Evolutionary conservation across 192 early-diverging fungal species (phyloP).

Genomic region (Entomortierella chlamydospora): DNA sequence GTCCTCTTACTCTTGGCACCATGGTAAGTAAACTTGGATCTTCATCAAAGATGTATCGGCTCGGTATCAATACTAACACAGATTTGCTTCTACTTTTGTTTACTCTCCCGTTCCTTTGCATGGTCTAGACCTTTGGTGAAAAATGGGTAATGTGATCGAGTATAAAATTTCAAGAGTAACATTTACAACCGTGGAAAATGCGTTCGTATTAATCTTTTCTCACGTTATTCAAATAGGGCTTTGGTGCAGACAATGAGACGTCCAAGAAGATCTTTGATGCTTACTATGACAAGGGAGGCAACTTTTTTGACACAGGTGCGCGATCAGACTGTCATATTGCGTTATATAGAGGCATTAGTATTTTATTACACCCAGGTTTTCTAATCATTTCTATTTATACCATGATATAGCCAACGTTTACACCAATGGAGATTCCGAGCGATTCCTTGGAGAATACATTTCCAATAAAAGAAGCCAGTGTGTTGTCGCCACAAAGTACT

Average conservation of each 20-base stretch:
- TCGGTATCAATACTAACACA: conserved; percentile 3
- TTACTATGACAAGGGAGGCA: conserved; percentile 59
- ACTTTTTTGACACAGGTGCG: conserved; percentile 60
- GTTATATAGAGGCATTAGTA: no score
- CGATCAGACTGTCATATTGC: background rate
- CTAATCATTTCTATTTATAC: no score
- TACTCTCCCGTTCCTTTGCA: background rate
- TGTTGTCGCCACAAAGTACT: conserved; percentile 69
- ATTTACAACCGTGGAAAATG: no score
- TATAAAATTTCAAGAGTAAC: no score
- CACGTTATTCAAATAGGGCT: conserved; percentile 21
- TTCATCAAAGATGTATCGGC: no score
- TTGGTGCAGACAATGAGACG: conserved; percentile 57
- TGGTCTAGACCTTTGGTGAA: conserved; percentile 53
- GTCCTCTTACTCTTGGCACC: conserved; percentile 52
- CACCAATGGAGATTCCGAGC: conserved; percentile 65
- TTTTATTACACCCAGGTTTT: no score
- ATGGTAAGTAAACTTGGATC: conserved; percentile 43
- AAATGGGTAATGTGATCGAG: conserved; percentile 26
- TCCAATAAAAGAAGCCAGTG: conserved; percentile 63
- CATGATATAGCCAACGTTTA: conserved; percentile 61
- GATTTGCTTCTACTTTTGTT: background rate
- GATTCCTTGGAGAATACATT: conserved; percentile 67
- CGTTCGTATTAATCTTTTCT: background rate
- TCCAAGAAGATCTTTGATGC: conserved; percentile 60